Evolutionary conservation across 202 grass and related monocot species (phyloP).

Genomic region (Zizania palustris): DNA sequence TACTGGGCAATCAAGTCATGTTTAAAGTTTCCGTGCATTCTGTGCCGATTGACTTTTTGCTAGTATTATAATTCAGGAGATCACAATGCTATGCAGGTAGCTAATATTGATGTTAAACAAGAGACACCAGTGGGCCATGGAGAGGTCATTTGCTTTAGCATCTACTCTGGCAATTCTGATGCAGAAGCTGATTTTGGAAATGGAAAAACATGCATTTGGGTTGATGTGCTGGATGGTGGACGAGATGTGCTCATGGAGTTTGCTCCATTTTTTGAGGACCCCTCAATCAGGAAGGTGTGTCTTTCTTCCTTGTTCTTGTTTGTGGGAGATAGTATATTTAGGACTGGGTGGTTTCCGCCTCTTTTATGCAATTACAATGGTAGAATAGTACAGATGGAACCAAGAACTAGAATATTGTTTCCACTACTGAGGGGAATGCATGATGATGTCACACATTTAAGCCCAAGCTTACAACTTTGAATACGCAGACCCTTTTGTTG

Average conservation of each 20-base stretch:
- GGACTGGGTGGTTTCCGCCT: neutral
- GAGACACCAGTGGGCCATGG: conserved; percentile 96
- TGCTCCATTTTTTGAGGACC: conserved; percentile 83
- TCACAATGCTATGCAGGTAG: conserved; percentile 63
- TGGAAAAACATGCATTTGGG: conserved; percentile 96
- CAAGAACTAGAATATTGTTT: conserved; percentile 2
- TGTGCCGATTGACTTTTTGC: neutral
- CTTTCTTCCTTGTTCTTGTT: conserved; percentile 25
- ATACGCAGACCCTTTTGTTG: conserved; percentile 1
- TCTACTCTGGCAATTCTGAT: conserved; percentile 68
- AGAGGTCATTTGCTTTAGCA: conserved; percentile 95
- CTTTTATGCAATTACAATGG: neutral
- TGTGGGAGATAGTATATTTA: conserved; percentile 2
- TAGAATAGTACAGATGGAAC: conserved; percentile 20
- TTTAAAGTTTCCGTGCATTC: conserved; percentile 14
- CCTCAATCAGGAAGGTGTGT: conserved; percentile 81
- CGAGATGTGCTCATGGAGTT: conserved; percentile 84
- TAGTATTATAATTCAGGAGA: conserved; percentile 33
- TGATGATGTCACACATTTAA: conserved; percentile 23
- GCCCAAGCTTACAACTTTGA: conserved; percentile 6
- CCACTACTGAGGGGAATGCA: neutral
- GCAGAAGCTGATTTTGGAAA: conserved; percentile 88
- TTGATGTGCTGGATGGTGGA: conserved; percentile 90
- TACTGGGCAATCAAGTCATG: neutral
- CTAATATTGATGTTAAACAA: conserved; percentile 91